Conservation (phyloP, 1,284 basidiomycete genomes). For the Puccinia triticina region DNA sequence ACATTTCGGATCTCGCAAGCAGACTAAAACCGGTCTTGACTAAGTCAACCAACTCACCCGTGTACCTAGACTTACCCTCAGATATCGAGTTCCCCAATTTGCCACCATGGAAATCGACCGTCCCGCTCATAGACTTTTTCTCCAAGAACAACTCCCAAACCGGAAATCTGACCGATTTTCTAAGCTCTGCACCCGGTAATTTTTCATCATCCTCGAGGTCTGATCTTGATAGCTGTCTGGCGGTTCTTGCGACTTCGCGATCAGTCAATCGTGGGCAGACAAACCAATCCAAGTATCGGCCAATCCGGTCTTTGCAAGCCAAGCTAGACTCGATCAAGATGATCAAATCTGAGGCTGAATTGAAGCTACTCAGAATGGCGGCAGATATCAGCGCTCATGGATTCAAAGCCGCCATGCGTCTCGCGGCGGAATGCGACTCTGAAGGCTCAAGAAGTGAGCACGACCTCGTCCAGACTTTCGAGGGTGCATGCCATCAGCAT, state of each 20-base stretch:
- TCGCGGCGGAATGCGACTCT: conserved; percentile 63
- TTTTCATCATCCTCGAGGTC: background rate
- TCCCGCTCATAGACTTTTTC: conserved; percentile 27
- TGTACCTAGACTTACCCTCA: conserved; percentile 42
- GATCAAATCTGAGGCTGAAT: conserved; percentile 74
- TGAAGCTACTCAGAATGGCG: conserved; percentile 71
- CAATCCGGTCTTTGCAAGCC: conserved; percentile 33
- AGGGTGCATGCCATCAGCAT: conserved; percentile 76
- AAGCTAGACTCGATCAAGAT: conserved; percentile 68
- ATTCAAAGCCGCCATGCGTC: conserved; percentile 77
- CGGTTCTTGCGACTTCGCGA: conserved; percentile 46
- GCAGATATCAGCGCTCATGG: conserved; percentile 76
- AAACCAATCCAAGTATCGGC: conserved; percentile 33
- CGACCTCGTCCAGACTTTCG: conserved; percentile 79
- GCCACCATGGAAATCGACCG: conserved; percentile 62
- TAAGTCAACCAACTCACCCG: conserved; percentile 21
- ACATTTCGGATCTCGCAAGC: conserved; percentile 35
- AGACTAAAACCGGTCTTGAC: conserved; percentile 30
- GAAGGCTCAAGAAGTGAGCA: conserved; percentile 72
- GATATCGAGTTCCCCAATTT: conserved; percentile 53
- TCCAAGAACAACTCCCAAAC: conserved; percentile 25
- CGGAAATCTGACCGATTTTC: conserved; percentile 30
- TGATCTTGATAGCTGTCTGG: conserved; percentile 41
- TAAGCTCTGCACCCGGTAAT: background rate
- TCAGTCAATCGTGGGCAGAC: conserved; percentile 9